phyloP scores from a whole-genome alignment of 73 alveolate species.

The Uronychia binucleata region DNA sequence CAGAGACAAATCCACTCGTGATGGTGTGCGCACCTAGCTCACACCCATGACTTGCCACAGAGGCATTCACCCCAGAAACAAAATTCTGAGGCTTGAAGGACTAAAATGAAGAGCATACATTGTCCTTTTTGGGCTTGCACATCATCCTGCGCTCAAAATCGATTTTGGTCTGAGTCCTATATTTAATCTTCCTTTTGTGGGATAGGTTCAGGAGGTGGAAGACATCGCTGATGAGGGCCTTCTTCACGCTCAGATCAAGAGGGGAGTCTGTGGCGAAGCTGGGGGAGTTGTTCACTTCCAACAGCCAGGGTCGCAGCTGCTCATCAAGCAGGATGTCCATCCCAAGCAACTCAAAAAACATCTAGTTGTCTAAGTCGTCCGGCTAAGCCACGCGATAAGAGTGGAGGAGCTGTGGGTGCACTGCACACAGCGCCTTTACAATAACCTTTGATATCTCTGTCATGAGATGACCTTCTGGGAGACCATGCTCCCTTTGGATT shows the following conservation, averaged over 20 bases:
- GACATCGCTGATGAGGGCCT: constrained; percentile 52
- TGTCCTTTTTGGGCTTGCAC: not conserved
- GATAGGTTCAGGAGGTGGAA: constrained; percentile 50
- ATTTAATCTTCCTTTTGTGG: constrained; percentile 24
- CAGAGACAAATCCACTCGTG: not conserved
- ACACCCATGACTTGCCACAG: not conserved
- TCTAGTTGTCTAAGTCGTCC: constrained; percentile 43
- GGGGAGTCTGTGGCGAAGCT: constrained; percentile 81
- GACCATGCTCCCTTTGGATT: not conserved
- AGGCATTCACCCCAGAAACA: not conserved
- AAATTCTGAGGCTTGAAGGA: not conserved
- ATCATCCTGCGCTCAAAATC: constrained; percentile 21
- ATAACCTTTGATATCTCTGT: constrained; percentile 21
- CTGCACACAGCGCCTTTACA: constrained; percentile 51
- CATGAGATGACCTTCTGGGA: not conserved
- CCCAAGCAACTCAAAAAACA: constrained; percentile 72
- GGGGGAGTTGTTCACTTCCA: constrained; percentile 91
- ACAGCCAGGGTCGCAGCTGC: constrained; percentile 65
- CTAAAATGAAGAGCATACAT: not conserved
- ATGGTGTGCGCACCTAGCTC: not conserved
- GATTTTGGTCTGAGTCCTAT: constrained; percentile 12
- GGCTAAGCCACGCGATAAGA: constrained; percentile 66
- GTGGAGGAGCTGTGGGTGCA: constrained; percentile 61
- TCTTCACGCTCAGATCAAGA: constrained; percentile 60
- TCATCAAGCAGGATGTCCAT: constrained; percentile 60